phyloP scores from a whole-genome alignment of 2,329 filamentous ascomycete genomes.

The Pyricularia pennisetigena region DNA sequence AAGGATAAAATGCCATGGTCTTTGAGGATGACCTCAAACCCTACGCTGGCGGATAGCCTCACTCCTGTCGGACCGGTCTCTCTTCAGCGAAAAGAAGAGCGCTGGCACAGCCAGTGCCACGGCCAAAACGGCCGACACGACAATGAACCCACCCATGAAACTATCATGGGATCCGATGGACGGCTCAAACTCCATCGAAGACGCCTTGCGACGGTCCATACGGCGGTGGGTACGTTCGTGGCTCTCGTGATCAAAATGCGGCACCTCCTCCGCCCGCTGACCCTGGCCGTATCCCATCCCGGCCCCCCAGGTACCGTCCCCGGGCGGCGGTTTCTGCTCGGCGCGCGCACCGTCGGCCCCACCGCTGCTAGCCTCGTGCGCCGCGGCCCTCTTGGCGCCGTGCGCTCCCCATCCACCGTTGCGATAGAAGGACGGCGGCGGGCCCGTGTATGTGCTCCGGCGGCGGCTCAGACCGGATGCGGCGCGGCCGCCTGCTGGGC shows the following conservation, averaged over 20 bases:
- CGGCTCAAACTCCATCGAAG: conserved; percentile 17
- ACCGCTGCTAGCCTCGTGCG: conserved; percentile 34
- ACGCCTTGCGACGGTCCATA: conserved; percentile 36
- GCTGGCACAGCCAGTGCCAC: conserved; percentile 34
- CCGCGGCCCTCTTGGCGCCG: conserved; percentile 44
- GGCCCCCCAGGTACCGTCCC: conserved; percentile 13
- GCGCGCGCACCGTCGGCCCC: conserved; percentile 13
- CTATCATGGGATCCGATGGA: conserved; percentile 27
- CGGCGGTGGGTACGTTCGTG: conserved; percentile 67
- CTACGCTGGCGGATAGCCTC: background rate
- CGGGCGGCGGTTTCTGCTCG: conserved; percentile 9
- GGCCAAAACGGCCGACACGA: conserved; percentile 35
- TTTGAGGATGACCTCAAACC: background rate
- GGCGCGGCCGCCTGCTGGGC: conserved; percentile 63
- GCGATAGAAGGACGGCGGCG: conserved; percentile 82
- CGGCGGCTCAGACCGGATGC: conserved; percentile 73
- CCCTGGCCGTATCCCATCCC: conserved; percentile 42
- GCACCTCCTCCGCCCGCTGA: conserved; percentile 39
- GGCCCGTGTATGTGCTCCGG: conserved; percentile 67
- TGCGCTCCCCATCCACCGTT: conserved; percentile 69
- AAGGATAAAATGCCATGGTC: background rate
- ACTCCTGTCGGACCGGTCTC: background rate
- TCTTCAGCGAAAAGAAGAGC: background rate
- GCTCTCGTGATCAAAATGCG: conserved; percentile 67
- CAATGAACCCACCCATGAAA: conserved; percentile 35